A percentile compares a stretch with the other conserved stretches of the same genome.
phyloP scores from a whole-genome alignment of 2,329 filamentous ascomycete genomes.

The Juglanconis juglandina region DNA sequence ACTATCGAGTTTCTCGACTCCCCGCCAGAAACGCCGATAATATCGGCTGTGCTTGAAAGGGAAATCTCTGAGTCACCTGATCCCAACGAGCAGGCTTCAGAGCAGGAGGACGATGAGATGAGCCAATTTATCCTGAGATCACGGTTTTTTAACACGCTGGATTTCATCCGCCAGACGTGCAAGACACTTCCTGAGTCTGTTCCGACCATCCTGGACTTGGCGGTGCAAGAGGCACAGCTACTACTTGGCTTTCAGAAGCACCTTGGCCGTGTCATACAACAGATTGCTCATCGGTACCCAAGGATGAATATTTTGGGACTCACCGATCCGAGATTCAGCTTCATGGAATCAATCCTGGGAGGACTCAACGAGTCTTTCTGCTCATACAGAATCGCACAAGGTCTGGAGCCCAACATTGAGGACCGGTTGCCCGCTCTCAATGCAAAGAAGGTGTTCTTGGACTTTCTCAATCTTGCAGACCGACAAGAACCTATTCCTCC shows the following conservation, averaged over 20 bases:
- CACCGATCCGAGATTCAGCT: slow-evolving; percentile 26
- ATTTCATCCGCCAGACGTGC: slow-evolving; percentile 27
- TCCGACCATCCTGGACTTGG: slow-evolving; percentile 19
- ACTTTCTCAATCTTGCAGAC: slow-evolving; percentile 22
- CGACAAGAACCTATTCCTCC: slow-evolving; percentile 16
- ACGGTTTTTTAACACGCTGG: slow-evolving; percentile 28
- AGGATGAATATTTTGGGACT: slow-evolving; percentile 38
- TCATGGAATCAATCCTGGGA: slow-evolving; percentile 30
- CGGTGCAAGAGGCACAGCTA: slow-evolving; percentile 31
- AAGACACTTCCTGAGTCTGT: slow-evolving; percentile 25
- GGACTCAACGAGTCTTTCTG: slow-evolving; percentile 30
- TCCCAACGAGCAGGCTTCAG: neutral
- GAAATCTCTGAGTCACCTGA: no score
- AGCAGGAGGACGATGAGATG: slow-evolving; percentile 28
- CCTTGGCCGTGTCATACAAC: slow-evolving; percentile 30
- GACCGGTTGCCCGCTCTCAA: slow-evolving; percentile 13
- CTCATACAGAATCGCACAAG: slow-evolving; percentile 26
- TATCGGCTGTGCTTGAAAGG: neutral
- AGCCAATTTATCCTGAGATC: slow-evolving; percentile 31
- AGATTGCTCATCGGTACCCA: slow-evolving; percentile 38
- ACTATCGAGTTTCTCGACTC: neutral
- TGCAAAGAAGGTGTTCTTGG: slow-evolving; percentile 18
- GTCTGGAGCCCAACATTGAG: slow-evolving; percentile 21
- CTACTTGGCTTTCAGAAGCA: slow-evolving; percentile 31
- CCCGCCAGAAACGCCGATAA: slow-evolving; percentile 1